phyloP scores from a whole-genome alignment of 768 basidiomycete species.

The Cyathus striatus region DNA sequence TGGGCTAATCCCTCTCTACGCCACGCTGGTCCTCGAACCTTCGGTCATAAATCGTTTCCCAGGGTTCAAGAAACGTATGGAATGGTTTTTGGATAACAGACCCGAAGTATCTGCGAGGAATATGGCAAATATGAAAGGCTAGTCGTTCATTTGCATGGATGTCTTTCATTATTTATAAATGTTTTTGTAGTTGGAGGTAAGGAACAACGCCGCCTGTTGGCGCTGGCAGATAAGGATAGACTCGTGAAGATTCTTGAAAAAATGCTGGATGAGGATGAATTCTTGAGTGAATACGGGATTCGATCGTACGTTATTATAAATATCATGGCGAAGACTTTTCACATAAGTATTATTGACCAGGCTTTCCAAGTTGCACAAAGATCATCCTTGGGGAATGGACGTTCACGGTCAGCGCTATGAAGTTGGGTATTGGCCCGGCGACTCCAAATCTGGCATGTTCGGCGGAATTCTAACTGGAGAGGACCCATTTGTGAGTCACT shows the following conservation, averaged over 20 bases:
- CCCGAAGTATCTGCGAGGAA: constrained; percentile 83
- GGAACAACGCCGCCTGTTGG: constrained; percentile 83
- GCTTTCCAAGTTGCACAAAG: constrained; percentile 85
- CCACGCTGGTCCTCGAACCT: constrained; percentile 91
- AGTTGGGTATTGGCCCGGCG: constrained; percentile 97
- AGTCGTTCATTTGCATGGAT: constrained; percentile 1
- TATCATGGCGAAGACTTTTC: background rate
- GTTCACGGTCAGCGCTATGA: constrained; percentile 91
- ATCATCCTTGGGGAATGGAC: constrained; percentile 91
- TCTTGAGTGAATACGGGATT: constrained; percentile 92
- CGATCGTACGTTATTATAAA: constrained; percentile 70
- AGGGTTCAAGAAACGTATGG: constrained; percentile 97
- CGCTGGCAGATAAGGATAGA: constrained; percentile 88
- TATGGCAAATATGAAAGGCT: constrained; percentile 94
- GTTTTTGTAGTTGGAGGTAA: constrained; percentile 47
- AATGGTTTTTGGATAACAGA: constrained; percentile 98
- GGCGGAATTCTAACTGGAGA: constrained; percentile 97
- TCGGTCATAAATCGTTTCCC: constrained; percentile 85
- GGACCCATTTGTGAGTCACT: constrained; percentile 72
- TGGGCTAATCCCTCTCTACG: constrained; percentile 96
- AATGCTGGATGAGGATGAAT: constrained; percentile 97
- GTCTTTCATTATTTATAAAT: background rate
- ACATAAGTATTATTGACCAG: constrained; percentile 29
- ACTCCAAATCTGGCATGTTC: constrained; percentile 96
- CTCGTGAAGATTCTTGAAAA: constrained; percentile 85